Base-by-base conservation (phyloP, 2,329 filamentous ascomycete genomes). In the Drechslerella dactyloides region DNA sequence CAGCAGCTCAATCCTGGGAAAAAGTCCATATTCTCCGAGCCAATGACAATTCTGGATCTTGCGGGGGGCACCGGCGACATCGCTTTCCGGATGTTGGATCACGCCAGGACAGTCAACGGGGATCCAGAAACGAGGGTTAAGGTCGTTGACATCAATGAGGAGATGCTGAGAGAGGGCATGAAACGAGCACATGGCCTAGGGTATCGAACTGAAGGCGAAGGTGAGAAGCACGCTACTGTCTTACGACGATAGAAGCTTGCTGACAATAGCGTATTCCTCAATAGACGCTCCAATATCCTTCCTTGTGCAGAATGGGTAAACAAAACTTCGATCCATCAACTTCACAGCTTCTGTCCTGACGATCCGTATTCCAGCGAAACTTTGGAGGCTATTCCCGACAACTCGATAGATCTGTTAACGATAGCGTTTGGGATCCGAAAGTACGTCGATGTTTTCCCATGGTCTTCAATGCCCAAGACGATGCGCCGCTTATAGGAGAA, bases 41-140 rank as follows among this genome's bases (percentile, higher is more conserved):
- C 75, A 15, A 75, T 87, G 84, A 86, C 83, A 81, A 91, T 99
- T 79, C 89, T 99, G 78, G 94, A 99, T 81, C 91, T 99, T 58
- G 94, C 96, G 42, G 94, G 96, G 78, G 94, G 94, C 77, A 97
- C 94, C 3, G 94, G 94, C 75, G 94, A 99, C 81, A 97, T 99
- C 78, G 94, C 94, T 66, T 97, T 97, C 82, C 92, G 94, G 76
- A 89, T 97, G 83, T 88, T 99, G 62, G 89, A 93, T 81, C 91
- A 96, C 79, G 88, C 91, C 23, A 90, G 90, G 55, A 85, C 85
- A 73, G 83, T 96, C 78, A 91, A 96, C 83, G 82, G 86, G 78
- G 93, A 96, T 81, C 85, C 86, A 17, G 84, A 89, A 76, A 90
- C 93, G 4, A 88, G 86, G 78, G 91, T 99, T 75, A 96, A 90